Base-by-base conservation (phyloP, 2,329 filamentous ascomycete genomes). In the Gaeumannomyces sp. region DNA sequence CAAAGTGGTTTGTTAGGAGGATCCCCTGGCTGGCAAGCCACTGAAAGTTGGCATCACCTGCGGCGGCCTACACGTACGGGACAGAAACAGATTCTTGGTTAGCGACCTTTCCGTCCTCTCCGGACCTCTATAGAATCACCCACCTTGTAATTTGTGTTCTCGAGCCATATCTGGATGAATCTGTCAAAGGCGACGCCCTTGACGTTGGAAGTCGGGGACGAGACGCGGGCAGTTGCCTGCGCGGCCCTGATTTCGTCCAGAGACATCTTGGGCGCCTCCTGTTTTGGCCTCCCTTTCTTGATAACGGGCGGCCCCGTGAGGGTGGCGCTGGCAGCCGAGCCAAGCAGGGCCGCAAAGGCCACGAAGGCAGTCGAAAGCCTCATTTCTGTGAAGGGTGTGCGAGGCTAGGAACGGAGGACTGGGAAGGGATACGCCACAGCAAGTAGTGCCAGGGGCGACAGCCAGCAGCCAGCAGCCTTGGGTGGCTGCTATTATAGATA, bases 151-250 rank as follows among this genome's bases (percentile, higher is more conserved):
- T 65, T 63, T 19, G 63, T 64, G 71, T 89, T 88, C 74, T 88
- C 86, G 59, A 88, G 77, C 85, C 85, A 88, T 72, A 89, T 83
- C 66, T 83, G 81, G 62, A 85, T 80, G 69, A 87, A 85, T 19
- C 85, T 82, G 70, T 87, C 78, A 70, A 88, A 88, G 0, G 78
- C 80, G 63, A 82, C 78, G 50, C 86, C 86, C 68, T 80, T 75
- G 25, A 86, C 80, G 70, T 79, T 71, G 67, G 76, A 80, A 38
- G 77, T 80, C 3, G 81, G 78, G 50, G 77, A 76, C 60, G 74
- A 69, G 4, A 80, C 79, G 62, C 73, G 71, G 2, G 79, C 79
- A 3, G 79, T 81, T 11, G 81, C 80, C 64, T 76, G 75, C 59
- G 78, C 77, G 65, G 75, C 75, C 33, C 73, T 72, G 45, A 81